Percentiles rank a stretch among this genome's conserved stretches.
Conservation (phyloP, 768 basidiomycete genomes). For the Chalciporus sphaerocephalus region DNA sequence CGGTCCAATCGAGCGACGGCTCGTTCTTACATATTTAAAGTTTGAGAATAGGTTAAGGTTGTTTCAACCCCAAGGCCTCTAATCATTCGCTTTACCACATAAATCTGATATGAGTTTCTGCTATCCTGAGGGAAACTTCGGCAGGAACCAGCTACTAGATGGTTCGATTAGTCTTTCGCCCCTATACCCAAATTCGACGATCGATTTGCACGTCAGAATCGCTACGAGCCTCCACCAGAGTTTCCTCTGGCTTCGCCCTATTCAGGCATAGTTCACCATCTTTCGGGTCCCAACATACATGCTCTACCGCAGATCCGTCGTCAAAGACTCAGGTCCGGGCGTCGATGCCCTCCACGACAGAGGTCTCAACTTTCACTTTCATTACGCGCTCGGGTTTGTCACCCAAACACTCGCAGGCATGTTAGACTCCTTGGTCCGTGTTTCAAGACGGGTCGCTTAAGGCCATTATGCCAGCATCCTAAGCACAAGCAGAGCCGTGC, state of each 20-base stretch:
- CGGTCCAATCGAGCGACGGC: no score
- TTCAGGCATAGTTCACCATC: conserved; percentile 88
- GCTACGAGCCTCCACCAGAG: conserved; percentile 94
- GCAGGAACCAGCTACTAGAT: no score
- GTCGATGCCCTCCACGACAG: conserved; percentile 65
- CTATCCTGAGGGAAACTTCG: no score
- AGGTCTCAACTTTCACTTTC: conserved; percentile 68
- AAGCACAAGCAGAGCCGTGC: conserved; percentile 47
- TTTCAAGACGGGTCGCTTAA: conserved; percentile 81
- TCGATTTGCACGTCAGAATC: conserved; percentile 96
- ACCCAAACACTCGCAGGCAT: conserved; percentile 77
- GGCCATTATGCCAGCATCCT: conserved; percentile 77
- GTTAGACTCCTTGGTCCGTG: conserved; percentile 86
- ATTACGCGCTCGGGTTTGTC: conserved; percentile 64
- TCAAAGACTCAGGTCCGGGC: conserved; percentile 69
- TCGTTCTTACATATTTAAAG: no score
- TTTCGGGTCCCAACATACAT: conserved; percentile 85
- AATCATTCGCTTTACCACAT: no score
- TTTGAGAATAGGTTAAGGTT: no score
- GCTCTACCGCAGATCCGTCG: conserved; percentile 76
- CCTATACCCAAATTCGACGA: conserved; percentile 72
- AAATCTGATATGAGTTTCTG: no score
- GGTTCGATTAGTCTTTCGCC: no score
- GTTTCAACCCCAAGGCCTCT: no score
- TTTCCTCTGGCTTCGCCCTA: conserved; percentile 94